These are phyloP conservation scores for Hortiboletus campestris DNA, from an alignment of 768 basidiomycete species.

Conservation along the genomic window DNA sequence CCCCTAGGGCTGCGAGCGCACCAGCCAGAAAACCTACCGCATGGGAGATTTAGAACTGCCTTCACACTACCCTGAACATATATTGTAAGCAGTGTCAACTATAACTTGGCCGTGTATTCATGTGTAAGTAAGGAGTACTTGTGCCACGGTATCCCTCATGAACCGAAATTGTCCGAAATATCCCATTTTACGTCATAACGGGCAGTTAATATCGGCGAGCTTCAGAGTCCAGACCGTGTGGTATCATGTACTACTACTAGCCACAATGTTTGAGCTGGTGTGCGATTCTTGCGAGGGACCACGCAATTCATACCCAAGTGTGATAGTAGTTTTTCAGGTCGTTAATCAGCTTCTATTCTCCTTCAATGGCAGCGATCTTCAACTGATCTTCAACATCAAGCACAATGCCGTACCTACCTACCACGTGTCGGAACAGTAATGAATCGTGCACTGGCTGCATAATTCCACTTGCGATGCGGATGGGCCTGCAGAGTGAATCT, in stretches of 20 bases:
- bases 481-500: neutral
- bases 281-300: neutral
- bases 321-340: constrained; percentile 5
- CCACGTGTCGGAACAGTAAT: constrained; percentile 9
- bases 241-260: neutral
- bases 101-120: neutral
- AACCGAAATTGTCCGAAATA: constrained; percentile 1
- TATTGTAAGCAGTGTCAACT: neutral
- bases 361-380: constrained; percentile 28
- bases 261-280: neutral
- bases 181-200: constrained; percentile 21
- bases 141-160: constrained; percentile 6
- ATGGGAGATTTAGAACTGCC: neutral
- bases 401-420: constrained; percentile 11
- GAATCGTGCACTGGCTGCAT: neutral
- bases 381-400: constrained; percentile 25
- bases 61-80: neutral
- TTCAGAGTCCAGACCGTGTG: constrained; percentile 3
- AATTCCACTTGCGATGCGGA: neutral
- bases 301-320: constrained; percentile 1
- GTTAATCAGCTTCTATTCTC: constrained; percentile 28
- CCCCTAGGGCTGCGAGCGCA: neutral
- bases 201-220: neutral
- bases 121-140: constrained; percentile 1
- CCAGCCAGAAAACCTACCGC: neutral